A percentile compares a stretch with the other conserved stretches of the same genome.
Conservation (phyloP, 2,329 filamentous ascomycete genomes). For the Phyllosticta citrichinensis region DNA sequence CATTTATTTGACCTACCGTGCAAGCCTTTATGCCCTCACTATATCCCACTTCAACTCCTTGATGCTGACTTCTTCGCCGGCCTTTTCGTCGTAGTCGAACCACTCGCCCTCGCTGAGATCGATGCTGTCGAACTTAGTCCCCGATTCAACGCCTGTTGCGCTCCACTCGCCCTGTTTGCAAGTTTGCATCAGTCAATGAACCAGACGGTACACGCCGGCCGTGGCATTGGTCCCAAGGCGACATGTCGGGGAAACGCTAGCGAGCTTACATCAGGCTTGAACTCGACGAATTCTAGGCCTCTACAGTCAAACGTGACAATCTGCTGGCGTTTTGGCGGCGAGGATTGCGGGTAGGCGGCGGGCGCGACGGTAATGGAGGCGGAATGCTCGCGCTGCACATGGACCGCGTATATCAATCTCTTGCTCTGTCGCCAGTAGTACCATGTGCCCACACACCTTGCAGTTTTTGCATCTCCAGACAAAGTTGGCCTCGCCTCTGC, state of each 20-base stretch:
- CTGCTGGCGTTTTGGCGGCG: slow-evolving; percentile 65
- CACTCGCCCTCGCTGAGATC: slow-evolving; percentile 86
- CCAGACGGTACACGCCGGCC: not conserved
- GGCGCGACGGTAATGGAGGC: slow-evolving; percentile 73
- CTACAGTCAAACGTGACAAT: slow-evolving; percentile 90
- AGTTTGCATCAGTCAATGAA: not conserved
- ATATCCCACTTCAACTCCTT: slow-evolving; percentile 85
- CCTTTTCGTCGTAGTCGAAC: slow-evolving; percentile 97
- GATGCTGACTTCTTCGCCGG: slow-evolving; percentile 82
- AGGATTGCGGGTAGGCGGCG: slow-evolving; percentile 57
- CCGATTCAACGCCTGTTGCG: slow-evolving; percentile 69
- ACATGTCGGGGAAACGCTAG: too few species aligned
- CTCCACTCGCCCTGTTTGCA: slow-evolving; percentile 76
- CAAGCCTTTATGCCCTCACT: slow-evolving; percentile 37
- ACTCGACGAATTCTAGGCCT: slow-evolving; percentile 83
- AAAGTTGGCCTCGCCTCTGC: slow-evolving; percentile 93
- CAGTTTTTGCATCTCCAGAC: slow-evolving; percentile 99
- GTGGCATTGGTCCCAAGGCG: too few species aligned
- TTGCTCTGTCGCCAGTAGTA: not conserved
- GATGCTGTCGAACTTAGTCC: slow-evolving; percentile 70
- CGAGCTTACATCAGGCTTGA: slow-evolving; percentile 68
- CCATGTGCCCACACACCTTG: slow-evolving; percentile 51
- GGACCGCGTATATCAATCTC: not conserved
- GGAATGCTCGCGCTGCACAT: slow-evolving; percentile 69
- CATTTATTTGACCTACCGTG: not conserved